Evolutionary conservation across 1,284 basidiomycete genomes (phyloP), one percentile per base, ranked within the genome.

Genomic region (Leccinum proliferum): DNA sequence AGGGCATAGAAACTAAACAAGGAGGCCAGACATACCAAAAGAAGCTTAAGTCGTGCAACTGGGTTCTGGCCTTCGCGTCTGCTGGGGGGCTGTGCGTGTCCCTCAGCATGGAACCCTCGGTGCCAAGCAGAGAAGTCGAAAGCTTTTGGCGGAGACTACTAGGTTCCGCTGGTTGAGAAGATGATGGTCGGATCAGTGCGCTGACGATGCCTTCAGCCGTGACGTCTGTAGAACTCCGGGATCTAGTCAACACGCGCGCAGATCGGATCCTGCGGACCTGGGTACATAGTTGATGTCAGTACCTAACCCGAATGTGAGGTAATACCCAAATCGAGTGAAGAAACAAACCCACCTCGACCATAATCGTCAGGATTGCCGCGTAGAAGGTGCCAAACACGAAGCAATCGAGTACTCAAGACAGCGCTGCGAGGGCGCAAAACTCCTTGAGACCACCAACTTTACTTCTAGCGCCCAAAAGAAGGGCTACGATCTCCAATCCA

Each of bases 391-490:
- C 92, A 66, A 98, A 85, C 75, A 95, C 84, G 58, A 94, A 72
- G 75, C 94, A 97, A 75, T 99, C 96, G 61, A 94, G 83, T 11
- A 83, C 82, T 62, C 98, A 82, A 61, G 94, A 85, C 43, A 98
- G 77, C 1, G 94, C 94, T 2, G 94, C 96, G 12, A 99, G 85
- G 37, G 94, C 92, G 75, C 96, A 99, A 70, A 98, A 97, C 76
- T 99, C 96, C 68, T 87, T 89, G 59, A 99, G 80, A 6, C 97
- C 97, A 35, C 90, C 89, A 37, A 98, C 93, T 59, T 89, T 89
- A 67, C 88, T 91, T 68, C 90, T 88, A 2, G 94, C 94, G 29
- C 96, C 96, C 29, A 96, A 83, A 43, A 90, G 78, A n/a, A 99
- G 83, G 3, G 98, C 94, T 7, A 87, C 89, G 61, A 99, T 90